Percentiles rank a stretch among this genome's conserved stretches.
These are phyloP conservation scores for Elongisporangium anandrum DNA, from an alignment of 352 stramenopile species.

Conservation along the genomic window DNA sequence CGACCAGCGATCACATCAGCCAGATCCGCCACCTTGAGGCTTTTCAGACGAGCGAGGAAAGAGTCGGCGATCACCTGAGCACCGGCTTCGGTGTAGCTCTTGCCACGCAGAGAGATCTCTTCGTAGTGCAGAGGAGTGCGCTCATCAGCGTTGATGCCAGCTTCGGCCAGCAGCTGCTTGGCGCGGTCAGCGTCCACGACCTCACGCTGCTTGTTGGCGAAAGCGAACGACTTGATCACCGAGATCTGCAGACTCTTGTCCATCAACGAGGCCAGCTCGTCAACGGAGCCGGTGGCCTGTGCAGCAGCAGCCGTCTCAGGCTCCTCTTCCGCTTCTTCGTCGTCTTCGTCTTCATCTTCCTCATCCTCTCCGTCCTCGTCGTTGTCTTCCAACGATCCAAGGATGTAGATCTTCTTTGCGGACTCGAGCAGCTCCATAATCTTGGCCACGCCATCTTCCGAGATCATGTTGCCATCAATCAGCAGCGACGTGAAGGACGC, in stretches of 20 bases:
- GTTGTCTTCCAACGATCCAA: constrained; percentile 80
- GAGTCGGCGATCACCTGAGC: constrained; percentile 46
- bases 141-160: constrained; percentile 30
- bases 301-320: constrained; percentile 6
- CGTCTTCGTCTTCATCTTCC: constrained; percentile 40
- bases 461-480: constrained; percentile 84
- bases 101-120: constrained; percentile 61
- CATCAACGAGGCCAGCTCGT: constrained; percentile 39
- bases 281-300: constrained; percentile 21
- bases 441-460: constrained; percentile 44
- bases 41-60: constrained; percentile 44
- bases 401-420: constrained; percentile 46
- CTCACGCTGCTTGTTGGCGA: constrained; percentile 55
- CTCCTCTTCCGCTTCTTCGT: constrained; percentile 34
- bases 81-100: constrained; percentile 74
- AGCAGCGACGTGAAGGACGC: constrained; percentile 43
- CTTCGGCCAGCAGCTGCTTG: constrained; percentile 33
- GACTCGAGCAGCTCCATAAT: constrained; percentile 46
- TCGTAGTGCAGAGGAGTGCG: constrained; percentile 39
- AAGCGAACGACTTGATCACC: constrained; percentile 39
- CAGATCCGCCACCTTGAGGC: constrained; percentile 74
- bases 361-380: constrained; percentile 77
- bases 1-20: constrained; percentile 91
- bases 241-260: constrained; percentile 41
- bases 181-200: constrained; percentile 64